phyloP scores from a whole-genome alignment of 345 rosid genomes.

The Psidium friedrichsthalianum region DNA sequence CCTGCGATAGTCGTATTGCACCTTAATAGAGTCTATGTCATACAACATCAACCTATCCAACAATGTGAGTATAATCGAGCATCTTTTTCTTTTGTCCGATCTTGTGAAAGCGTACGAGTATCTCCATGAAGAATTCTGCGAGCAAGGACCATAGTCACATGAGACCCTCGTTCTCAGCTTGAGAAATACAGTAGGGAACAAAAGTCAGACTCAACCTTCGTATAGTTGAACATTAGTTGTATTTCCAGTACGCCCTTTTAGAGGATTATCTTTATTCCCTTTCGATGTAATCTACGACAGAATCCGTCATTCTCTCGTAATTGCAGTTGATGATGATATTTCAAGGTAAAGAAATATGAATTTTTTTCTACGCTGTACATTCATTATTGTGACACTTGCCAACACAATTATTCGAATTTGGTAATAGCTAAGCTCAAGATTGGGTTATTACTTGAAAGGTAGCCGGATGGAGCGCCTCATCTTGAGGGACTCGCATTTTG shows the following conservation, averaged over 20 bases:
- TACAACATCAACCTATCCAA: neutral
- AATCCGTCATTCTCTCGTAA: neutral
- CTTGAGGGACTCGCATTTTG: neutral
- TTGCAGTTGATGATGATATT: neutral
- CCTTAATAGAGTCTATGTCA: neutral
- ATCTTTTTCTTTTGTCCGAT: neutral
- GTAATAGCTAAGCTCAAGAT: neutral
- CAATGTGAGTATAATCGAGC: neutral
- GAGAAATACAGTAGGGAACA: neutral
- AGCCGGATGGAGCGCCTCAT: neutral
- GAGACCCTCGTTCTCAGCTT: neutral
- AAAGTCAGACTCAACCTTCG: neutral
- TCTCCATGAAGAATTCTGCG: neutral
- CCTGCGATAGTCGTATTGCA: neutral
- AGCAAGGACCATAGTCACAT: neutral
- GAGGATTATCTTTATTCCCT: neutral
- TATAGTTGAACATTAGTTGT: neutral
- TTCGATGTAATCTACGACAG: neutral
- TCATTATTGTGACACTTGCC: neutral
- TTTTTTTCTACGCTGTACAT: neutral
- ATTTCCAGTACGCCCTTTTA: neutral
- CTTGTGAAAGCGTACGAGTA: neutral
- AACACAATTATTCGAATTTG: neutral
- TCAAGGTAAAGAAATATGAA: neutral
- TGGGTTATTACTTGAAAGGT: neutral